A percentile compares a stretch with the other conserved stretches of the same genome.
phyloP scores from a whole-genome alignment of 2,329 filamentous ascomycete species.

The Coniochaeta pulveracea region DNA sequence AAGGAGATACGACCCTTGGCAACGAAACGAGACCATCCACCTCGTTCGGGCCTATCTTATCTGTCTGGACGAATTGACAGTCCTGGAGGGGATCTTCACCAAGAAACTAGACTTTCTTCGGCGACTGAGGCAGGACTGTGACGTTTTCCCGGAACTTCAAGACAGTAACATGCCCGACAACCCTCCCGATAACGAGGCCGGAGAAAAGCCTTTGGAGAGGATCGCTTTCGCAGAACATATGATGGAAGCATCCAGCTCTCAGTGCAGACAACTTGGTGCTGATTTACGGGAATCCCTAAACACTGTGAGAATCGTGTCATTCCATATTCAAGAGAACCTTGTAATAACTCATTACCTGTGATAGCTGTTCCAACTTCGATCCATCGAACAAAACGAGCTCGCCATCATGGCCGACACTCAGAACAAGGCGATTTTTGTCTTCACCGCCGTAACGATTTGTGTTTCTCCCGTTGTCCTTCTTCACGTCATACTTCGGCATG shows the following conservation, averaged over 20 bases:
- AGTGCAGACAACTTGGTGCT: neutral
- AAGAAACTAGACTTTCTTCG: constrained; percentile 1
- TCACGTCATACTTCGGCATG: neutral
- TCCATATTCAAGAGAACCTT: neutral
- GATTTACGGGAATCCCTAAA: neutral
- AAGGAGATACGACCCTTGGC: neutral
- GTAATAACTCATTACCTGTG: no score
- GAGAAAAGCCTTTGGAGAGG: neutral
- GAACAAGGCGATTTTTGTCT: constrained; percentile 1
- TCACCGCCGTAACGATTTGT: constrained; percentile 1
- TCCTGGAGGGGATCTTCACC: neutral
- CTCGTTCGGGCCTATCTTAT: neutral
- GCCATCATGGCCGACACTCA: constrained; percentile 1
- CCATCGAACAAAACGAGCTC: constrained; percentile 2
- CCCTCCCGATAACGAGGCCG: neutral
- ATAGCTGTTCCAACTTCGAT: constrained; percentile 1
- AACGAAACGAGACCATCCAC: neutral
- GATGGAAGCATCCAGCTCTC: neutral
- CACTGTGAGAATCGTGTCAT: neutral
- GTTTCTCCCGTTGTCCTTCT: constrained; percentile 1
- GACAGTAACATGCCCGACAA: neutral
- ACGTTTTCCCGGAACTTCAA: neutral
- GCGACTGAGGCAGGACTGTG: neutral
- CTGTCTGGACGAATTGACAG: neutral
- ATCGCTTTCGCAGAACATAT: constrained; percentile 1